A percentile compares a stretch with the other conserved stretches of the same genome.
These are phyloP conservation scores for Myrica gale DNA, from an alignment of 306 rosid species.

Conservation along the genomic window DNA sequence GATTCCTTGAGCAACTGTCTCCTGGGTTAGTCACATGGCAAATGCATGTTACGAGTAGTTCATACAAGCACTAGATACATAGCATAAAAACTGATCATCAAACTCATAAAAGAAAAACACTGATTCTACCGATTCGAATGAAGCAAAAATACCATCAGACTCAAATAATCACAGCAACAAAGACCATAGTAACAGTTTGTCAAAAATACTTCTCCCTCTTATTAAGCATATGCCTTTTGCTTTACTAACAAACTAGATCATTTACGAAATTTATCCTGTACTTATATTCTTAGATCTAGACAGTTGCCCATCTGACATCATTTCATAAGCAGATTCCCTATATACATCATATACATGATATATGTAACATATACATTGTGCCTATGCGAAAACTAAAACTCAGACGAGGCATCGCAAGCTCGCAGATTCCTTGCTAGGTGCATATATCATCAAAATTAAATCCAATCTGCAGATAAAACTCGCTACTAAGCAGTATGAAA, in stretches of 20 bases:
- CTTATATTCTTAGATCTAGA: background rate
- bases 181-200: background rate
- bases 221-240: no score
- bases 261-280: background rate
- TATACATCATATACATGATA: background rate
- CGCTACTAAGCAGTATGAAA: background rate
- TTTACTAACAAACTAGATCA: background rate
- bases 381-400: no score
- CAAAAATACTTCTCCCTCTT: background rate
- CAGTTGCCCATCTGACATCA: background rate
- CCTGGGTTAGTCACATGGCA: background rate
- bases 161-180: background rate
- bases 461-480: background rate
- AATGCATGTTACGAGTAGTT: no score
- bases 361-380: no score
- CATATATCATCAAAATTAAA: background rate
- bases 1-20: background rate
- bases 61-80: background rate
- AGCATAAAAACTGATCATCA: background rate
- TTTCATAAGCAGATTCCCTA: background rate
- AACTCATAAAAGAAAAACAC: background rate
- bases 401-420: no score
- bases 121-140: background rate
- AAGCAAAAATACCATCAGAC: background rate
- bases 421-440: no score